Base-by-base conservation (phyloP, 2,329 filamentous ascomycete species). In the Leptographium galeiforme region DNA sequence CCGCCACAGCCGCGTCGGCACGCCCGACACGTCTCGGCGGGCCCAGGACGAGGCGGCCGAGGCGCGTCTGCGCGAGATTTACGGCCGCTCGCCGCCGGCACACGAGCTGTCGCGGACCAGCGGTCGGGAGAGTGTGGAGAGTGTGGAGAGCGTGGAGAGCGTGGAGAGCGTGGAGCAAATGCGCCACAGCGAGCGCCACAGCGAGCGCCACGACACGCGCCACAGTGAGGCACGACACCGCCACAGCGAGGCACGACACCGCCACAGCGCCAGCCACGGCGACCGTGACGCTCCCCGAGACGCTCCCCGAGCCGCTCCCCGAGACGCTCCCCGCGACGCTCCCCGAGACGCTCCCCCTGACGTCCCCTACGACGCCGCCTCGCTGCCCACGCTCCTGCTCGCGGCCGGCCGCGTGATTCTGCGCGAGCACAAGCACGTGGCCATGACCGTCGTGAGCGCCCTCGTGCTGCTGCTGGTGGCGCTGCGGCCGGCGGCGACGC, bases 351-450 rank as follows among this genome's bases (percentile, higher is more conserved):
- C n/a, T n/a, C n/a, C n/a, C n/a, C n/a, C n/a, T n/a, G n/a, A n/a
- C n/a, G n/a, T n/a, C n/a, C n/a, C n/a, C 0, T 66, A 68, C 51
- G 68, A 74, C 55, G 65, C 66, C 11, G 75, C 76, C 0, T 76
- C 75, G 2, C 68, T 84, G 12, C 67, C 71, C 0, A 74, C 80
- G 56, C 67, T 83, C 10, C 61, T 83, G 0, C 59, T 78, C 10
- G 75, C 79, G 57, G 77, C 78, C 0, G 67, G 70, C 50, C 70
- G 72, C 36, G 74, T 83, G 8, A 63, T 78, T 18, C 61, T 83
- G 59, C 71, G 74, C 48, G 80, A 84, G 59, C 71, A 71, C 54
- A 81, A 76, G 66, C 84, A 83, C 53, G 62, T 82, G 11, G 66
- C 72, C n/a, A 82, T 84, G 32, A 67, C 70, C 6, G 60, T 77